Percentiles rank a stretch among this genome's conserved stretches.
These are phyloP conservation scores for Termitomyces sp. DNA, from an alignment of 1,284 basidiomycete species.

Conservation along the genomic window DNA sequence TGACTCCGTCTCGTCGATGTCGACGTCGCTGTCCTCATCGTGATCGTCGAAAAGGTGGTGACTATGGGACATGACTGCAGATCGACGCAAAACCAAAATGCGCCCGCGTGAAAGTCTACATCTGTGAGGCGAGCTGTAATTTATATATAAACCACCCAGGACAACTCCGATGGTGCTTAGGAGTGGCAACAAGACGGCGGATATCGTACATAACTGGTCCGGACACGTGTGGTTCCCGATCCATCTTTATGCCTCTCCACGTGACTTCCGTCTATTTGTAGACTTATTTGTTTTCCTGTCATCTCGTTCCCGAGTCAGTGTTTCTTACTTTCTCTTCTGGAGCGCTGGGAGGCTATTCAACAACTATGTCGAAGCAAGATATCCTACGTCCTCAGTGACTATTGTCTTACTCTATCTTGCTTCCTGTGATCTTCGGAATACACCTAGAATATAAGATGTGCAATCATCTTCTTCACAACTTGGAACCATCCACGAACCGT, in stretches of 20 bases:
- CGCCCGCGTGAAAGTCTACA: conserved; percentile 6
- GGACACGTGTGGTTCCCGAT: conserved; percentile 15
- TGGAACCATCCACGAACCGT: background rate
- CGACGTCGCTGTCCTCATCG: conserved; percentile 17
- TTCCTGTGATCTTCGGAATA: background rate
- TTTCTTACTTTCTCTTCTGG: no score
- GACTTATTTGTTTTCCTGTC: background rate
- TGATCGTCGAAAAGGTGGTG: background rate
- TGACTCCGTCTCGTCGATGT: conserved; percentile 23
- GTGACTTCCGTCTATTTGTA: no score
- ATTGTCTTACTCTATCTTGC: background rate
- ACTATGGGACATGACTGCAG: conserved; percentile 2
- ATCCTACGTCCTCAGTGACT: no score
- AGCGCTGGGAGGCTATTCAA: no score
- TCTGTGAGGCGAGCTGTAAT: background rate
- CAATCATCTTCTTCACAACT: no score
- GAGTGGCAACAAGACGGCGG: conserved; percentile 12
- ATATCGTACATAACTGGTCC: conserved; percentile 14
- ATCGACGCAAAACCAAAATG: conserved; percentile 2
- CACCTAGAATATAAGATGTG: no score
- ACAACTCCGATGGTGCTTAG: conserved; percentile 10
- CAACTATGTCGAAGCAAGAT: no score
- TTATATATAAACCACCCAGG: conserved; percentile 12
- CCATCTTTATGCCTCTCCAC: conserved; percentile 15
- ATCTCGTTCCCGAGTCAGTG: no score